Evolutionary conservation across 1,284 basidiomycete genomes (phyloP).

Genomic region (Trichosporon ovoides): DNA sequence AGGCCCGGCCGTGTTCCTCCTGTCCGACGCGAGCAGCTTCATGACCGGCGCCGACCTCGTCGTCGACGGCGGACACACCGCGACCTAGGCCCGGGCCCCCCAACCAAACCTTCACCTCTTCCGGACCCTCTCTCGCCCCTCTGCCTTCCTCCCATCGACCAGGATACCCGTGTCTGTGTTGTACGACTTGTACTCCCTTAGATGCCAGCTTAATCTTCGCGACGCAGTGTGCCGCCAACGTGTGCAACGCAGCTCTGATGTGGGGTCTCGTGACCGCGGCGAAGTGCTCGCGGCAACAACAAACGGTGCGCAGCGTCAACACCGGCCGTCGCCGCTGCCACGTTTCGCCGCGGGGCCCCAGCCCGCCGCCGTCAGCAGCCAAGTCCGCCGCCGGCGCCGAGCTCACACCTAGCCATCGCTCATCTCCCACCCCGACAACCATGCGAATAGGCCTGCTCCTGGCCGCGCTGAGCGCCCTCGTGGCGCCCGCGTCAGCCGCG

Average conservation of each 20-base stretch:
- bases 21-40: conserved; percentile 42
- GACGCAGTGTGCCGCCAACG: too few relatives aligned
- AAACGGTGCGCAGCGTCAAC: too few relatives aligned
- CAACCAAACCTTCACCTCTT: background rate
- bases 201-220: background rate
- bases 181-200: background rate
- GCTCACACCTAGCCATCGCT: too few relatives aligned
- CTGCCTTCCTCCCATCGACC: too few relatives aligned
- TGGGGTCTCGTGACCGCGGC: too few relatives aligned
- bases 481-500: background rate
- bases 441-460: conserved; percentile 11
- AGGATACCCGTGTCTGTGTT: background rate
- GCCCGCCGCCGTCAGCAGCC: background rate
- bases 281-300: too few relatives aligned
- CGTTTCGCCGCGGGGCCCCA: background rate
- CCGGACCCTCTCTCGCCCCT: background rate
- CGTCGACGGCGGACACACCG: conserved; percentile 43
- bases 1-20: conserved; percentile 45
- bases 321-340: background rate
- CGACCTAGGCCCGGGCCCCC: background rate
- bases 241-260: too few relatives aligned
- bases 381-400: too few relatives aligned
- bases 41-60: conserved; percentile 42
- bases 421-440: background rate
- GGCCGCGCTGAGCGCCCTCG: background rate